Percentiles rank a stretch among this genome's conserved stretches.
Evolutionary conservation across 2,329 filamentous ascomycete species (phyloP).

Genomic region (Ceratocystis harringtonii): DNA sequence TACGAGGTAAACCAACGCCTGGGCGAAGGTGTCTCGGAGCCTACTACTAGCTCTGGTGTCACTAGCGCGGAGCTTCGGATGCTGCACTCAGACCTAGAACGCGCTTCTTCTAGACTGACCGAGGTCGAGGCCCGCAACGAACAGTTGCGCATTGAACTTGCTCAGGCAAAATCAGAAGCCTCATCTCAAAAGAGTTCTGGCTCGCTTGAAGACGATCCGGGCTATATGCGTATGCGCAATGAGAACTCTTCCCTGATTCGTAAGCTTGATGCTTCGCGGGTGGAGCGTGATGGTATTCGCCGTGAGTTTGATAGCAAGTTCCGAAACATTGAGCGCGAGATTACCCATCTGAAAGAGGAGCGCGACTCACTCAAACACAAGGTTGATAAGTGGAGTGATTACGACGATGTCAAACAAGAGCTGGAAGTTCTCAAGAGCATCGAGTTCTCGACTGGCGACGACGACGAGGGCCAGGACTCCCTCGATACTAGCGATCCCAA

Average conservation of each 20-base stretch:
- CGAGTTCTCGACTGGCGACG: constrained; percentile 83
- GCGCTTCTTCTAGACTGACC: constrained; percentile 70
- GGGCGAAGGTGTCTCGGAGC: constrained; percentile 46
- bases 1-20: constrained; percentile 92
- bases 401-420: constrained; percentile 92
- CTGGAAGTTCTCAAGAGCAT: constrained; percentile 95
- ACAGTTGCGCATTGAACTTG: constrained; percentile 76
- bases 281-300: constrained; percentile 71
- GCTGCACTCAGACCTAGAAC: constrained; percentile 78
- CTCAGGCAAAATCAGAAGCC: constrained; percentile 57
- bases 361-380: constrained; percentile 66
- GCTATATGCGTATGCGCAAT: constrained; percentile 72
- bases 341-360: constrained; percentile 59
- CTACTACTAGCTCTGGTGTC: constrained; percentile 48
- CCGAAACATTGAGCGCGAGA: constrained; percentile 65
- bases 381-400: constrained; percentile 80
- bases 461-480: constrained; percentile 37
- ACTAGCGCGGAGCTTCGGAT: constrained; percentile 87
- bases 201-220: constrained; percentile 73
- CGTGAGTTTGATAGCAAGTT: constrained; percentile 61
- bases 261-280: constrained; percentile 67
- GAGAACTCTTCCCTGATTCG: constrained; percentile 87
- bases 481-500: constrained; percentile 28
- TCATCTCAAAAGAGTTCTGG: constrained; percentile 45
- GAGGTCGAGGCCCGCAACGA: constrained; percentile 92